These are phyloP conservation scores for Talaromyces islandicus DNA, from an alignment of 2,329 filamentous ascomycete genomes.

Conservation along the genomic window DNA sequence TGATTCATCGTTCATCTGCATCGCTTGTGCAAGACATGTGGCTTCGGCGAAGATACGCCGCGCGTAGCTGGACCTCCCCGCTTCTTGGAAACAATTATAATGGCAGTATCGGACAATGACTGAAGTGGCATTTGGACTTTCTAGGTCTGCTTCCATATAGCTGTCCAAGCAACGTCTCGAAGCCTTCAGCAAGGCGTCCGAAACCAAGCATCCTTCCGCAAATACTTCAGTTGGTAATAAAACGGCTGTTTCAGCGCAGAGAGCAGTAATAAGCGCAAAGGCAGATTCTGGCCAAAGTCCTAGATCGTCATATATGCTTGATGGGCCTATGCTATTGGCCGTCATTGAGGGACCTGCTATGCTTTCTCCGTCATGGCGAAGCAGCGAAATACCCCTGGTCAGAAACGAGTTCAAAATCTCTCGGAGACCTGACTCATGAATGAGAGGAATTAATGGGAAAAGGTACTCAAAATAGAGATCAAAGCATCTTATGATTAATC, in stretches of 20 bases:
- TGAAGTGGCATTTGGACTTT: slow-evolving; percentile 38
- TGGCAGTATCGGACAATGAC: slow-evolving; percentile 43
- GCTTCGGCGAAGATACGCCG: slow-evolving; percentile 44
- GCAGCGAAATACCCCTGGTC: background rate
- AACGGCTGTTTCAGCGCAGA: slow-evolving; percentile 38
- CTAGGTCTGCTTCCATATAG: slow-evolving; percentile 38
- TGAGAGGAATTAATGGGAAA: slow-evolving; percentile 38
- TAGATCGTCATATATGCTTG: background rate
- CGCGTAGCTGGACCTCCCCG: slow-evolving; percentile 38
- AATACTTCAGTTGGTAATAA: slow-evolving; percentile 36
- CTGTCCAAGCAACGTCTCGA: slow-evolving; percentile 34
- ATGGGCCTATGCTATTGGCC: too few relatives aligned
- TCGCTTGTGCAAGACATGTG: slow-evolving; percentile 36
- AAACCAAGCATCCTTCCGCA: slow-evolving; percentile 30
- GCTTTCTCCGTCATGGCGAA: background rate
- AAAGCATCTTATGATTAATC: slow-evolving; percentile 23
- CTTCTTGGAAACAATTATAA: slow-evolving; percentile 40
- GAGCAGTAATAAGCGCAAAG: slow-evolving; percentile 39
- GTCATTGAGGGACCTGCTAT: background rate
- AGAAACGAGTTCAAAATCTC: slow-evolving; percentile 30
- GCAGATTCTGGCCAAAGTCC: slow-evolving; percentile 32
- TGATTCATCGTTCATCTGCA: slow-evolving; percentile 39
- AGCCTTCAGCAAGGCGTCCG: slow-evolving; percentile 34
- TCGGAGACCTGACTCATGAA: slow-evolving; percentile 37
- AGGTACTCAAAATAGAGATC: slow-evolving; percentile 40